Evolutionary conservation across 345 rosid genomes (phyloP), one percentile per base, ranked within the genome.

Genomic region (Carallia brachiata): DNA sequence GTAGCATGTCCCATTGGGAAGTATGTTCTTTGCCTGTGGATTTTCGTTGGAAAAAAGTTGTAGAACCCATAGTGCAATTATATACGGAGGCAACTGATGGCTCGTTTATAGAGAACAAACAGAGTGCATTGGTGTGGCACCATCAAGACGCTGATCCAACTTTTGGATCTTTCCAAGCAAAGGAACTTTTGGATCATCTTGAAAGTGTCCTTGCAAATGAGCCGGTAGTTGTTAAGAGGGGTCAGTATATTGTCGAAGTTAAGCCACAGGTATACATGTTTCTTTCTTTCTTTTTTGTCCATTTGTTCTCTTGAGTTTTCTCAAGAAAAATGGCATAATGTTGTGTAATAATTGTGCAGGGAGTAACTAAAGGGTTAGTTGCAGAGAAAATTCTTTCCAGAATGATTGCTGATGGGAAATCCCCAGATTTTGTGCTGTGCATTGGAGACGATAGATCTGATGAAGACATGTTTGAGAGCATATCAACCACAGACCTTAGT

Each of bases 111-210:
- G 91, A 87, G 77, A 55, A 64, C 4, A 87, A 87, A 80, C 87
- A 83, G 66, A 87, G 85, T 82, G 91, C 91, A 60, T 66, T 87
- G 77, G 91, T 87, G 23, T 87, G 91, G 91, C 91, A 87, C 65
- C 84, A 85, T 79, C 86, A 82, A 70, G 83, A 85, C 65, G 91
- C 91, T 2, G 91, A 80, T 60, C 86, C 88, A 15, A 81, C 70
- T 79, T 87, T 87, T 75, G 87, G 88, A 73, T 81, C 86, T 64
- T 81, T 81, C 71, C 91, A 87, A 74, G 85, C 91, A 23, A 87
- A 85, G 79, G 91, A 87, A 68, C 79, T 87, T 54, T 65, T 85
- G 58, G 84, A 87, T 78, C 91, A 87, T 81, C 85, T 87, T 6
- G 89, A 87, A 80, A 82, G 69, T 56, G 88, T 85, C 52, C 88